Evolutionary conservation across 805 yeast genomes (phyloP), one percentile per base, ranked within the genome.

Genomic region (Nematodospora valgi): DNA sequence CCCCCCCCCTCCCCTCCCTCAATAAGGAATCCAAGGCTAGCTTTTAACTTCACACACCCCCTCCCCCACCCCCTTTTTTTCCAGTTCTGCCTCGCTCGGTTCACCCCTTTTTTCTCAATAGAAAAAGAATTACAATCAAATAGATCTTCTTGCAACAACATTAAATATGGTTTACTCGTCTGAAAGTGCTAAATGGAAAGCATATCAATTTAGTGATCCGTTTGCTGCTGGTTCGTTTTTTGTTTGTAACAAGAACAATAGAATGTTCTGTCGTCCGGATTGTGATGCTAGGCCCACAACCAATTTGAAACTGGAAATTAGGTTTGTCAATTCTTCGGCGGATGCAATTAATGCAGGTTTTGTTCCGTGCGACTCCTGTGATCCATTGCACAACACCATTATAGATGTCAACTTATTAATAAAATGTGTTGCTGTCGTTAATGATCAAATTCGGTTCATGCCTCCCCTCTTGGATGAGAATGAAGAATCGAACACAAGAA

Each of bases 191-290:
- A 76, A 68, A 48, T 75, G 81, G 81, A 74, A 70, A 34, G 85
- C 85, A 1, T 79, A 76, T 53, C 80, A 77, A 48, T 76, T 76
- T 53, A 64, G 72, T 40, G 86, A 80, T 48, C 84, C 86, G 1
- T 76, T 76, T 46, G 81, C 85, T 9, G 72, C 81, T 0, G 74
- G 73, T 27, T 59, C 75, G 17, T 82, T 81, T 45, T 58, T 64
- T 32, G 82, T 77, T 15, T 68, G 78, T 46, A 68, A 71, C 51
- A 61, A 61, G 39, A 52, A 58, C 20, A 55, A 56, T 17, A 61
- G 62, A 36, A 45, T 48, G n/a, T 70, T 74, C 33, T 82, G 88
- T 46, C 75, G 86, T 32, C 87, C 89, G 5, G 81, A 77, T 48
- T 82, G 89, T 55, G 85, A 78, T 57, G 51, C 62, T 9, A 58